phyloP scores from a whole-genome alignment of 225 moss, liverwort and hornwort species.

The Pleurozium schreberi region DNA sequence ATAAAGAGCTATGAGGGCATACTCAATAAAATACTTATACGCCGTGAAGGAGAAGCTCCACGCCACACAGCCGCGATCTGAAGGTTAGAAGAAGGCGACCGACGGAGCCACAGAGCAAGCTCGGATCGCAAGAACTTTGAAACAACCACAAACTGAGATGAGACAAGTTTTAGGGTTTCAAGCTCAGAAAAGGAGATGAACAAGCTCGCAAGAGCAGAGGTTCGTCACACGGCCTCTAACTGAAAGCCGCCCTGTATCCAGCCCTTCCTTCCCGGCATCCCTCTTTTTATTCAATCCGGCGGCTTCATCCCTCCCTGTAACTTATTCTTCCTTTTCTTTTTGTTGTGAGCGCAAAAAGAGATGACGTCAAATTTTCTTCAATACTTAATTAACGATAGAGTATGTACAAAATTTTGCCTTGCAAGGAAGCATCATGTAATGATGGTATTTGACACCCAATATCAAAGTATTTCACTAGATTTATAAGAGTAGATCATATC shows the following conservation, averaged over 20 bases:
- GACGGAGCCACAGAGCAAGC: neutral
- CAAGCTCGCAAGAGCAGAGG: neutral
- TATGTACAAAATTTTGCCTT: neutral
- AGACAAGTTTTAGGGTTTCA: neutral
- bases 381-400: neutral
- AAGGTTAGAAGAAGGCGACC: neutral
- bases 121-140: neutral
- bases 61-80: neutral
- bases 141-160: too few relatives aligned
- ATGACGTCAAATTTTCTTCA: neutral
- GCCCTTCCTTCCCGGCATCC: neutral
- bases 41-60: neutral
- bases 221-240: neutral
- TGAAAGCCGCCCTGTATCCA: neutral
- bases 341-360: neutral
- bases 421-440: neutral
- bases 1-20: neutral
- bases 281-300: neutral
- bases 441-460: neutral
- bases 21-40: neutral
- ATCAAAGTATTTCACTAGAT: neutral
- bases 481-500: fast-evolving
- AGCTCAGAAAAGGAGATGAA: neutral
- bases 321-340: neutral
- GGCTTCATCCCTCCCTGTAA: too few relatives aligned